phyloP scores from a whole-genome alignment of 202 grass and related monocot genomes.

The Digitaria exilis region DNA sequence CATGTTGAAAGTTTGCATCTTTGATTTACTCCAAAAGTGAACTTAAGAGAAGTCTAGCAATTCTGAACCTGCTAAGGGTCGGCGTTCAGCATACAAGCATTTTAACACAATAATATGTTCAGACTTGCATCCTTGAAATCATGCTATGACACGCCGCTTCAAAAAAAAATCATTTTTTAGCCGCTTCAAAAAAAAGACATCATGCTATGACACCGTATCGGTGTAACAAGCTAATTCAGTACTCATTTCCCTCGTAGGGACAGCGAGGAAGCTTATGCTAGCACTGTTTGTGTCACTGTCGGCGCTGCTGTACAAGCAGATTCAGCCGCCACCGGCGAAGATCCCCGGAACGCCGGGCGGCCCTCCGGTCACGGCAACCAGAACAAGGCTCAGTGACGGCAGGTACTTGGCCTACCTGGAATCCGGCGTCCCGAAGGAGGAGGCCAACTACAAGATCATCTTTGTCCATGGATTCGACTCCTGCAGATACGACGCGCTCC shows the following conservation, averaged over 20 bases:
- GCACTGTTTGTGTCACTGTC: constrained; percentile 27
- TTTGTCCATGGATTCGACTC: constrained; percentile 84
- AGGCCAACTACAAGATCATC: constrained; percentile 81
- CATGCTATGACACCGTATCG: not conserved
- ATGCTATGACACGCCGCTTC: no score
- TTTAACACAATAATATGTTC: not conserved
- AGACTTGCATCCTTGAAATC: not conserved
- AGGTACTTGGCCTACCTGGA: constrained; percentile 80
- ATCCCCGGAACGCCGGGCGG: not conserved
- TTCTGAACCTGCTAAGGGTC: not conserved
- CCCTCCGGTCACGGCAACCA: not conserved
- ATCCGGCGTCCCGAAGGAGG: constrained; percentile 66
- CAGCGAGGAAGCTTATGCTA: constrained; percentile 44
- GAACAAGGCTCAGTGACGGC: constrained; percentile 71
- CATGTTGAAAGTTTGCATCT: constrained; percentile 13
- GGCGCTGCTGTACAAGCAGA: not conserved
- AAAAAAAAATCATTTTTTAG: no score
- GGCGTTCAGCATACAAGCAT: not conserved
- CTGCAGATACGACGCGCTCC: constrained; percentile 67
- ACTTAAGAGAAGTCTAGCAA: not conserved
- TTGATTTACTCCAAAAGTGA: not conserved
- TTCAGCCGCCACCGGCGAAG: not conserved
- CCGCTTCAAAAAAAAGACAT: no score
- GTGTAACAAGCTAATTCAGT: constrained; percentile 5
- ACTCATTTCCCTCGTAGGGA: constrained; percentile 40